Conservation (phyloP, 2,329 filamentous ascomycete species). For the Penicillium sp. region DNA sequence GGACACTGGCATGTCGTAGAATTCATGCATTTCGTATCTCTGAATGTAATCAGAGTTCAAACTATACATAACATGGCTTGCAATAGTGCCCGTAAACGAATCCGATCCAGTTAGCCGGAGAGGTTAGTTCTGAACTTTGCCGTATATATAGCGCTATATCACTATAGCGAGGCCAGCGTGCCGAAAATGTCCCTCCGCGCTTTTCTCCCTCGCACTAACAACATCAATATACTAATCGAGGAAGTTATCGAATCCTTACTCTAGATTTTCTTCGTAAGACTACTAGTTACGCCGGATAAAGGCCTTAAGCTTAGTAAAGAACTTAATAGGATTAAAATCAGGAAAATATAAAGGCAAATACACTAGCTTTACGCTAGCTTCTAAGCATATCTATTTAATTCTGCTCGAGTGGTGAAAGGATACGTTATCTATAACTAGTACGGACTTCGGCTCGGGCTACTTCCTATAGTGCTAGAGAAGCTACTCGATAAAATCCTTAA, state of each 20-base stretch:
- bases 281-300: background rate
- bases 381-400: too few species aligned
- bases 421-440: background rate
- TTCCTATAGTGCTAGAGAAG: background rate
- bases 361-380: background rate
- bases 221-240: slow-evolving; percentile 6
- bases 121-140: too few species aligned
- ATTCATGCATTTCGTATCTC: too few species aligned
- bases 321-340: background rate
- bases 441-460: slow-evolving; percentile 1
- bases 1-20: too few species aligned
- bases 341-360: background rate
- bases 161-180: background rate
- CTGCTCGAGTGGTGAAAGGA: background rate
- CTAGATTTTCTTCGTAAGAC: background rate
- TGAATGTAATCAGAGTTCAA: too few species aligned
- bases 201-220: slow-evolving; percentile 3
- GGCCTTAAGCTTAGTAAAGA: slow-evolving; percentile 2
- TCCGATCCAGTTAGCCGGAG: too few species aligned
- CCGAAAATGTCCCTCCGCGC: slow-evolving; percentile 6
- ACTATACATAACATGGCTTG: too few species aligned
- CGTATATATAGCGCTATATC: too few species aligned
- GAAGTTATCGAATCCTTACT: background rate
- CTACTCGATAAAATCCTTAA: slow-evolving; percentile 1
- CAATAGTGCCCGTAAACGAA: too few species aligned